phyloP scores from a whole-genome alignment of 2,329 filamentous ascomycete genomes.

The Gaeumannomyces sp. region DNA sequence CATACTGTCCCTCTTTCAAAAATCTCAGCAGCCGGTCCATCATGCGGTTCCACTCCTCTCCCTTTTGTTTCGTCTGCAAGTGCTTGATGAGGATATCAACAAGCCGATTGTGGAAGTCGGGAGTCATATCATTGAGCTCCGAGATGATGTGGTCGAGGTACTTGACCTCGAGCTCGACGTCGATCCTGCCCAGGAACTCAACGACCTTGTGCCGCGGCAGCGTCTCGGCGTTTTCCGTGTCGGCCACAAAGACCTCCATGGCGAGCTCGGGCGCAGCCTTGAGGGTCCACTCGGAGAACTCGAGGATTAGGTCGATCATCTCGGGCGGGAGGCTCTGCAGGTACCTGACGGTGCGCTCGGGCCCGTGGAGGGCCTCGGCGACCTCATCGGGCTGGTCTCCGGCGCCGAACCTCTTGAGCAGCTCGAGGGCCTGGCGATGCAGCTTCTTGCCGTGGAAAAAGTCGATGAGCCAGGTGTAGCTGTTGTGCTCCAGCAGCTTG shows the following conservation, averaged over 20 bases:
- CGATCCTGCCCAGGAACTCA: conserved; percentile 64
- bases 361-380: conserved; percentile 62
- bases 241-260: conserved; percentile 89
- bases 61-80: conserved; percentile 27
- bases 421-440: conserved; percentile 76
- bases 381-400: conserved; percentile 43
- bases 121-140: conserved; percentile 77
- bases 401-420: conserved; percentile 75
- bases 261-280: conserved; percentile 64
- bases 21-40: conserved; percentile 67
- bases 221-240: conserved; percentile 91
- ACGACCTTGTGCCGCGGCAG: conserved; percentile 73
- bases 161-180: conserved; percentile 63
- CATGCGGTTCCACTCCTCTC: conserved; percentile 48
- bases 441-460: conserved; percentile 95
- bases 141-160: conserved; percentile 90
- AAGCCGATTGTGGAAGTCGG: conserved; percentile 81
- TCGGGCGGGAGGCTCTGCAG: conserved; percentile 84
- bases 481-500: conserved; percentile 77
- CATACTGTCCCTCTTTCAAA: conserved; percentile 69
- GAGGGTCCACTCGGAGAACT: conserved; percentile 87
- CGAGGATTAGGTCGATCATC: conserved; percentile 82
- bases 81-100: conserved; percentile 65
- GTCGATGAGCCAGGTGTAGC: conserved; percentile 93
- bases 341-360: conserved; percentile 78